Evolutionary conservation across 495 filamentous ascomycete species (phyloP).

Genomic region (Echria macrotheca): DNA sequence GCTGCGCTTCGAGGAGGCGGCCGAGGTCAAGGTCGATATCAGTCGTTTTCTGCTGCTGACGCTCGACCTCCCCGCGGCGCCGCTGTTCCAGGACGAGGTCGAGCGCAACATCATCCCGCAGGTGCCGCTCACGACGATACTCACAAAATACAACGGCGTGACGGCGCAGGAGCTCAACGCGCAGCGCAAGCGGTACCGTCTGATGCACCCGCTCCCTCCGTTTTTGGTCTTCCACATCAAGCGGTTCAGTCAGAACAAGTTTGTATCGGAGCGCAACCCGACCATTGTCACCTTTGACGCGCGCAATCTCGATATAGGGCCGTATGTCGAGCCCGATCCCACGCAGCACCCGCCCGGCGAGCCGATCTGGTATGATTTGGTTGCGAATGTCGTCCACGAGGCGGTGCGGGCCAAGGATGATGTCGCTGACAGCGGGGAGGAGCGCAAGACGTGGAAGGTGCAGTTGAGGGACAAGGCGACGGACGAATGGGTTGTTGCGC

Average conservation of each 20-base stretch:
- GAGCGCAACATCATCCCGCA: conserved; percentile 96
- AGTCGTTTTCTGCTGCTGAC: conserved; percentile 85
- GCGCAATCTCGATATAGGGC: conserved; percentile 75
- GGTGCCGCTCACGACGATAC: conserved; percentile 79
- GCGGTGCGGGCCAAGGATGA: conserved; percentile 71
- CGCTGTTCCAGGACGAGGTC: conserved; percentile 90
- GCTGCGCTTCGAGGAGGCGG: conserved; percentile 88
- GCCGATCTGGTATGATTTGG: conserved; percentile 92
- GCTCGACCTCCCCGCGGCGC: conserved; percentile 84
- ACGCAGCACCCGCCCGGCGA: conserved; percentile 58
- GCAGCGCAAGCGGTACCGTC: conserved; percentile 78
- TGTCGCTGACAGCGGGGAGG: conserved; percentile 69
- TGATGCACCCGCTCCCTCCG: conserved; percentile 88
- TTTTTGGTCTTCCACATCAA: conserved; percentile 95
- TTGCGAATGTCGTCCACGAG: conserved; percentile 92
- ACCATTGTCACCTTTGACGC: conserved; percentile 96
- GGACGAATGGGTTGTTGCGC: conserved; percentile 86
- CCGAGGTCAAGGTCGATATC: conserved; percentile 67
- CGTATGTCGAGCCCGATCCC: conserved; percentile 62
- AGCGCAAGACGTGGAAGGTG: conserved; percentile 76
- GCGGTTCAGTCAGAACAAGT: conserved; percentile 92
- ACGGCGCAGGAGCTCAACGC: conserved; percentile 82
- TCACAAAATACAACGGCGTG: conserved; percentile 91
- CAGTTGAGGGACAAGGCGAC: conserved; percentile 57
- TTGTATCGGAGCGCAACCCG: conserved; percentile 90